phyloP scores from a whole-genome alignment of 1,139 yeast genomes.

The Candida labiduridarum region DNA sequence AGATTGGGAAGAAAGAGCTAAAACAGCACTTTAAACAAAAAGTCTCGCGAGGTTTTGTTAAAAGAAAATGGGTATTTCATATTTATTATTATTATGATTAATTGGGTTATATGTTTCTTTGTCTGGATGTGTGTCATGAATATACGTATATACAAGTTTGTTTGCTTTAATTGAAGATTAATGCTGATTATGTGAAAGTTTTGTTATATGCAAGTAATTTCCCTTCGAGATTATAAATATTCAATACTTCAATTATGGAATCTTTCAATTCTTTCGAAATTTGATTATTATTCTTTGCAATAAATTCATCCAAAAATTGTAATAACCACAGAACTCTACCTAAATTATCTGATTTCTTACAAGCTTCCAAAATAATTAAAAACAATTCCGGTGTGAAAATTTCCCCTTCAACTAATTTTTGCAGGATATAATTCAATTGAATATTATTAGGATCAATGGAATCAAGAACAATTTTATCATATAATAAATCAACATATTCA shows the following conservation, averaged over 20 bases:
- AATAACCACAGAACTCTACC: conserved; percentile 44
- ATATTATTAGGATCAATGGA: conserved; percentile 20
- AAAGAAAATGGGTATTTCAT: neutral
- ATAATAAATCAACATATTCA: conserved; percentile 35
- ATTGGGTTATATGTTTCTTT: neutral
- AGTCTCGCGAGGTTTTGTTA: neutral
- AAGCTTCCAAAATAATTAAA: conserved; percentile 27
- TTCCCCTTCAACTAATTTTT: conserved; percentile 11
- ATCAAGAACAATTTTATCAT: conserved; percentile 38
- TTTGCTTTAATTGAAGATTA: too few species aligned
- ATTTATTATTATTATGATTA: neutral
- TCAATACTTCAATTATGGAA: conserved; percentile 21
- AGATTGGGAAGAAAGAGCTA: conserved; percentile 6
- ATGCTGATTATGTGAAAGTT: conserved; percentile 10
- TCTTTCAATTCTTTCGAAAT: conserved; percentile 14
- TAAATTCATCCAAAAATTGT: conserved; percentile 38
- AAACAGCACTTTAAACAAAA: neutral
- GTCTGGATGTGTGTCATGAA: neutral
- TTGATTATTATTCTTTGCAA: conserved; percentile 12
- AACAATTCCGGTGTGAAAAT: conserved; percentile 31
- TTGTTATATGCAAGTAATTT: conserved; percentile 24
- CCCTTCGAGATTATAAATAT: conserved; percentile 28
- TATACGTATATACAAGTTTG: neutral
- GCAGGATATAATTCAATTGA: conserved; percentile 15
- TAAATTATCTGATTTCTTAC: conserved; percentile 27